A percentile compares a stretch with the other conserved stretches of the same genome.
These are phyloP conservation scores for Setaria italica DNA, from an alignment of 202 grass and related monocot genomes.

Conservation along the genomic window DNA sequence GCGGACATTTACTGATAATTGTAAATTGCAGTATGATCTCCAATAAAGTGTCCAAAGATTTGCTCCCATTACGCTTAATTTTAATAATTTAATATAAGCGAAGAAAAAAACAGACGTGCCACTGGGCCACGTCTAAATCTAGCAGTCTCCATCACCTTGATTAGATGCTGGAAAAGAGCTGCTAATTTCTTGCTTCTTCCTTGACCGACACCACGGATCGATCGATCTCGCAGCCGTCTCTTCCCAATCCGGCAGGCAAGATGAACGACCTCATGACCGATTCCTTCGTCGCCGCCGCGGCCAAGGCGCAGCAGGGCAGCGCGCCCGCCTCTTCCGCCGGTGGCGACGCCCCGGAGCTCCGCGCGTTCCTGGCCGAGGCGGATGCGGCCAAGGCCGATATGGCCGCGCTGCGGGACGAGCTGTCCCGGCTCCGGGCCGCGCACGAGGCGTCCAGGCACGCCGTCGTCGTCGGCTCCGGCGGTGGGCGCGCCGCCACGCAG, in stretches of 20 bases:
- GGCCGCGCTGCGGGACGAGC: constrained; percentile 53
- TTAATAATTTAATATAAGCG: background rate
- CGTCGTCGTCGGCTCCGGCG: constrained; percentile 36
- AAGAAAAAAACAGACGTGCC: background rate
- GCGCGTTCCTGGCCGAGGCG: constrained; percentile 58
- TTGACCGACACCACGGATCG: constrained; percentile 17
- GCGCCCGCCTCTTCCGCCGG: background rate
- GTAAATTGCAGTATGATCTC: background rate
- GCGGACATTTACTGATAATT: background rate
- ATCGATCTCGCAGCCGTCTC: background rate
- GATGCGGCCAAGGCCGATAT: constrained; percentile 60
- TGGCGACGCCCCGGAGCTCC: constrained; percentile 40
- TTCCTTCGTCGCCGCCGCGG: constrained; percentile 60
- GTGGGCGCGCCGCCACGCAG: constrained; percentile 46
- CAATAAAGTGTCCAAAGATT: background rate
- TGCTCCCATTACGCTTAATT: background rate
- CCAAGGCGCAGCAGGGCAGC: constrained; percentile 27
- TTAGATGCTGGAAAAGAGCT: background rate
- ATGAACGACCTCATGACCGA: constrained; percentile 86
- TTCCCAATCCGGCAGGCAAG: background rate
- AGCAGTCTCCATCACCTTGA: background rate
- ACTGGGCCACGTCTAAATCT: constrained; percentile 11
- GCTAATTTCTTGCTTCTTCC: background rate
- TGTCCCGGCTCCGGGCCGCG: constrained; percentile 50
- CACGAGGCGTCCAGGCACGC: constrained; percentile 67